phyloP scores from a whole-genome alignment of 148 eudicot genomes.

The Suaeda aralocaspica region DNA sequence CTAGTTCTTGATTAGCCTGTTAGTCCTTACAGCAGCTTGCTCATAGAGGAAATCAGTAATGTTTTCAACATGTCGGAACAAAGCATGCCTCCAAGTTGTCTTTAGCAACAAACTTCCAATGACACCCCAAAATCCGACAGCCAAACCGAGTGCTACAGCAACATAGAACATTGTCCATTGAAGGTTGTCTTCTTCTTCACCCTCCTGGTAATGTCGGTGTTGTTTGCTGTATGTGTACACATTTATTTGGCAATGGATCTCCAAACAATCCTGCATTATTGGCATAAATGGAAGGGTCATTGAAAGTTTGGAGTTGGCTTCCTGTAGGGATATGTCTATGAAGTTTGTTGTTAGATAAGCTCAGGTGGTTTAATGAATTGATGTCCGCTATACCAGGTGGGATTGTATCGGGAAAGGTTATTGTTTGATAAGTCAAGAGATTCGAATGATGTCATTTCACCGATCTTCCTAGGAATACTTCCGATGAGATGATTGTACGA shows the following conservation, averaged over 20 bases:
- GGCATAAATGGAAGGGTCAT: slow-evolving; percentile 34
- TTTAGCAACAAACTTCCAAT: slow-evolving; percentile 23
- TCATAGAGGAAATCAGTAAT: background rate
- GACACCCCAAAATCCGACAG: slow-evolving; percentile 38
- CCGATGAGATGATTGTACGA: slow-evolving; percentile 22
- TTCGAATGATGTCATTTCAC: slow-evolving; percentile 18
- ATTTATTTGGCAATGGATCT: slow-evolving; percentile 26
- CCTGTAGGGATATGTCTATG: slow-evolving; percentile 28
- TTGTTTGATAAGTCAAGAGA: slow-evolving; percentile 41
- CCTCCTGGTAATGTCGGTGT: background rate
- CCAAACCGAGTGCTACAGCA: slow-evolving; percentile 24
- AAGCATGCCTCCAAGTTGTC: slow-evolving; percentile 21
- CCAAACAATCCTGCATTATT: slow-evolving; percentile 44
- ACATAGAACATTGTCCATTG: slow-evolving; percentile 21
- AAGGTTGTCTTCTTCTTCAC: background rate
- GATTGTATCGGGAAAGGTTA: slow-evolving; percentile 32
- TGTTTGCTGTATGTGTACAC: background rate
- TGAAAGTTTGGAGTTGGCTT: slow-evolving; percentile 19
- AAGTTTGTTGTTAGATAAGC: slow-evolving; percentile 37
- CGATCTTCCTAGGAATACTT: slow-evolving; percentile 17
- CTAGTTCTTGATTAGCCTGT: slow-evolving; percentile 11
- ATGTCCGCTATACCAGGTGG: slow-evolving; percentile 35
- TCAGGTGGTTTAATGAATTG: slow-evolving; percentile 21
- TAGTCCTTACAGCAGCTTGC: slow-evolving; percentile 8
- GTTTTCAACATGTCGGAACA: slow-evolving; percentile 11